These are phyloP conservation scores for Saccharomyces pastorianus DNA, from an alignment of 1,139 yeast genomes.

Conservation along the genomic window DNA sequence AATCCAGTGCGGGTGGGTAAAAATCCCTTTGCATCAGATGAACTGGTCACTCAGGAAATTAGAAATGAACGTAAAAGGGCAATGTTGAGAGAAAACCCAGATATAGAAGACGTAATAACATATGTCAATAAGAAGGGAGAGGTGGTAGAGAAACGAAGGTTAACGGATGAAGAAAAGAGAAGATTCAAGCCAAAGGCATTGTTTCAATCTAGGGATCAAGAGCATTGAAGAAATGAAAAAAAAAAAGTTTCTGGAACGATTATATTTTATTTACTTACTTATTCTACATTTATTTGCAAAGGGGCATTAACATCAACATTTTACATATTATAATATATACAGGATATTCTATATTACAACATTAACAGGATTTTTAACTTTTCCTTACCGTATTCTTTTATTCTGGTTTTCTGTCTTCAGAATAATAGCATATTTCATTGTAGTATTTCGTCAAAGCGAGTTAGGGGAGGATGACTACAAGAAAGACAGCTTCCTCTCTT, in stretches of 20 bases:
- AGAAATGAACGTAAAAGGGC: constrained; percentile 9
- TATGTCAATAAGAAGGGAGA: constrained; percentile 21
- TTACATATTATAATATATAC: not conserved
- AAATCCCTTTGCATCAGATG: constrained; percentile 22
- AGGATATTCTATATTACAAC: not conserved
- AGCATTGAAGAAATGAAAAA: not conserved
- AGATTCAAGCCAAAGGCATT: constrained; percentile 18
- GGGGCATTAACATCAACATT: not conserved
- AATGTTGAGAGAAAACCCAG: constrained; percentile 18
- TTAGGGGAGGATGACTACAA: not conserved
- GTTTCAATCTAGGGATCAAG: constrained; percentile 6
- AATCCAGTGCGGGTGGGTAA: not conserved
- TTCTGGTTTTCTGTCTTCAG: not conserved
- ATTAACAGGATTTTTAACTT: not conserved
- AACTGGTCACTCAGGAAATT: constrained; percentile 7
- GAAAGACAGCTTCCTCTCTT: not conserved
- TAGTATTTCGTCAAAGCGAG: not conserved
- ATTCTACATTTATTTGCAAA: not conserved
- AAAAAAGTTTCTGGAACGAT: not conserved
- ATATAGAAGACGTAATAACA: constrained; percentile 16
- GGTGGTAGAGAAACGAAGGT: constrained; percentile 9
- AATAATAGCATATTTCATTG: not conserved
- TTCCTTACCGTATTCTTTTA: not conserved
- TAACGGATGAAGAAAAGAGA: constrained; percentile 14
- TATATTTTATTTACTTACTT: not conserved